Evolutionary conservation across 2,329 filamentous ascomycete species (phyloP), one percentile per base, ranked within the genome.

Genomic region (Akanthomyces muscarius): DNA sequence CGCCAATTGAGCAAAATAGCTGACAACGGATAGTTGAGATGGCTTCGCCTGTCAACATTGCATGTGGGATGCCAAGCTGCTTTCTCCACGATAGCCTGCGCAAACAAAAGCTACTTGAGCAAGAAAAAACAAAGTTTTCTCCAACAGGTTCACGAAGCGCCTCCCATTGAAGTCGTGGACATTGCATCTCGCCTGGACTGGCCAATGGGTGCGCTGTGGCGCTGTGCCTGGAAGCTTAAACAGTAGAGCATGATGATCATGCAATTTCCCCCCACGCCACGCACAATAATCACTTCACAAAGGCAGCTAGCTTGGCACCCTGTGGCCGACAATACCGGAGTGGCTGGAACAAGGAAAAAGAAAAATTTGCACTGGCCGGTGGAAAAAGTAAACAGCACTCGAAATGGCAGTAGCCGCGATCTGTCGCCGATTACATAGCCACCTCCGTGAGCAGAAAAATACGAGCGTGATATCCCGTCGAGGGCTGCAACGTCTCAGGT

Each of bases 401-500:
- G 14, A 4, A 36, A 11, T 10, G 25, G n/a, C 38, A 55, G 42
- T 16, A 28, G 16, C 41, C 6, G 3, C 18, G 33, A 45, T 38
- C 21, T 10, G 4, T 16, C 14, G 28, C 45, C 10, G 25, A 36
- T 7, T 52, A 45, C 60, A 56, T 62, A 62, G 52, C 52, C 60
- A 62, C 60, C 60, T 44, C 60, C 60, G 60, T 62, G 50, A 23
- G 33, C 4, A 52, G 6, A 11, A 53, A 42, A 53, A 62, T 56
- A 62, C 52, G 52, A 45, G 52, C 60, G 28, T 56, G 33, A 36
- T 10, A 44, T 48, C 60, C 33, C 42, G 52, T 38, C 52, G n/a
- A 42, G 30, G 44, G 51, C 30, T 61, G 58, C 48, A 61, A 53
- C 60, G 60, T 62, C 52, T 62, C 60, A 62, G 60, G 45, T 62